These are phyloP conservation scores for Mycena epipterygia DNA, from an alignment of 768 basidiomycete genomes.

Conservation along the genomic window DNA sequence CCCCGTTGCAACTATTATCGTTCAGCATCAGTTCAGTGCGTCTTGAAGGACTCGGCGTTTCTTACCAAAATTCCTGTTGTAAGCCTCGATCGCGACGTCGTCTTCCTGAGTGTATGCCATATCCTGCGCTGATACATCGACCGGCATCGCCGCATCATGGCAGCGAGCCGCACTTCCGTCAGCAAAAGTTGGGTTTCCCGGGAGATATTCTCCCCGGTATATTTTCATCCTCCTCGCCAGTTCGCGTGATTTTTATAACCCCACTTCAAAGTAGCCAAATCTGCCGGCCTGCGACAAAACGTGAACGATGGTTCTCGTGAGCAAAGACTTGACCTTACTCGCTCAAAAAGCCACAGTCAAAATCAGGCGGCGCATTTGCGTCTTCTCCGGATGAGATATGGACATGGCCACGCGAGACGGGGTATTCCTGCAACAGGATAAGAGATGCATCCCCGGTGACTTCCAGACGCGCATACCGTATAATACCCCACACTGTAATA, in stretches of 20 bases:
- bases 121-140: constrained; percentile 27
- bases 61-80: constrained; percentile 32
- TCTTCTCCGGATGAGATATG: constrained; percentile 52
- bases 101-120: constrained; percentile 38
- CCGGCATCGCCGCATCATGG: constrained; percentile 19
- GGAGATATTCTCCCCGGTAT: constrained; percentile 37
- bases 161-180: constrained; percentile 9
- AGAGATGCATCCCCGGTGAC: not conserved
- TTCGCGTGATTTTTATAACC: constrained; percentile 58
- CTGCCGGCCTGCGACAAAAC: constrained; percentile 31
- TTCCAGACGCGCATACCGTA: constrained; percentile 39
- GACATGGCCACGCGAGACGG: constrained; percentile 50
- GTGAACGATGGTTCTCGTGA: not conserved
- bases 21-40: not conserved
- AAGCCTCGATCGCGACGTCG: constrained; percentile 37
- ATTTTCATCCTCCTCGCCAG: constrained; percentile 52
- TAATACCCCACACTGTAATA: constrained; percentile 42
- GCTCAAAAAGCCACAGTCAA: constrained; percentile 48
- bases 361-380: constrained; percentile 48
- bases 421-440: constrained; percentile 45
- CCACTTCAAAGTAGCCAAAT: constrained; percentile 47
- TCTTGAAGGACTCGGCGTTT: not conserved
- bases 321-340: constrained; percentile 38
- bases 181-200: constrained; percentile 33
- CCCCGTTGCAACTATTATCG: constrained; percentile 9